phyloP scores from a whole-genome alignment of 1,284 basidiomycete species.

The Cryptococcus hybrid region DNA sequence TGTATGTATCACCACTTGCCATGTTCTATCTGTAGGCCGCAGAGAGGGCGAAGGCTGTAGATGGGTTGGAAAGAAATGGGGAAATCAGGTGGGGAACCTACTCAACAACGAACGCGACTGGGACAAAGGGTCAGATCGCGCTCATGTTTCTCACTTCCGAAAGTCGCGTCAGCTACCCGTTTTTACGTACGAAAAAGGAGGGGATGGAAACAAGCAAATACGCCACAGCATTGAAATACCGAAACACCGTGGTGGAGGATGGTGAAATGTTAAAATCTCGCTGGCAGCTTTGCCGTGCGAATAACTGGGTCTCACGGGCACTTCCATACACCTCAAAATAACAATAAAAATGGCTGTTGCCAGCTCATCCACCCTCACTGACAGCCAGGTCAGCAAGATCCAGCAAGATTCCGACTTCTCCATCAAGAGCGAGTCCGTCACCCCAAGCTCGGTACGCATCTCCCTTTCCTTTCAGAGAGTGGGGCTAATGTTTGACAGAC shows the following conservation, averaged over 20 bases:
- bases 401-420: slow-evolving; percentile 64
- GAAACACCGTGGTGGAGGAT: no score
- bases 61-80: no score
- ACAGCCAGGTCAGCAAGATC: slow-evolving; percentile 37
- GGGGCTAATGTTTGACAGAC: slow-evolving; percentile 52
- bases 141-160: background rate
- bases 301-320: no score
- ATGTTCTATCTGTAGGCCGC: background rate
- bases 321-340: no score
- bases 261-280: no score
- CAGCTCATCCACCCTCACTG: slow-evolving; percentile 8
- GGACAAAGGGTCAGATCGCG: background rate
- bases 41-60: no score
- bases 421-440: slow-evolving; percentile 72
- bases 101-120: background rate
- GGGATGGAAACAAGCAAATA: no score
- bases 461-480: background rate
- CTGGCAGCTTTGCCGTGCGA: no score
- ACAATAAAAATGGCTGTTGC: background rate
- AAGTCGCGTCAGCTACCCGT: background rate
- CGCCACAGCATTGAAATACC: no score
- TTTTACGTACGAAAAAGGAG: no score
- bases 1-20: background rate
- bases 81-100: no score
- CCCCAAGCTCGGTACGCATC: slow-evolving; percentile 60